Evolutionary conservation across 352 stramenopile genomes (phyloP).

Genomic region (Phytophthora ohioensis): DNA sequence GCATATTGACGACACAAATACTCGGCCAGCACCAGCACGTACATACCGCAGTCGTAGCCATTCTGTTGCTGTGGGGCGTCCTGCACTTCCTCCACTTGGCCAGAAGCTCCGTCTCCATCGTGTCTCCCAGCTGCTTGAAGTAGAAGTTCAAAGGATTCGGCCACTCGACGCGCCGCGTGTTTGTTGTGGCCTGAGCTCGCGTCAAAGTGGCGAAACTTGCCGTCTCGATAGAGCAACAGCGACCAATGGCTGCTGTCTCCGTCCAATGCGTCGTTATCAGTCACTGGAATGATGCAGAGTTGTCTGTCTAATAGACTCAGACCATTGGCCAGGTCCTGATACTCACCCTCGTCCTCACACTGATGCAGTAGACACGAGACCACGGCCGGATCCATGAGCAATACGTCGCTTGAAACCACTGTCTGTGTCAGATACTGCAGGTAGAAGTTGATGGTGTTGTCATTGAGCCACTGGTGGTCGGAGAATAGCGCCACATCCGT

Average conservation of each 20-base stretch:
- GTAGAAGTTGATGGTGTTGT: constrained; percentile 89
- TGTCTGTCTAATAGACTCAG: constrained; percentile 46
- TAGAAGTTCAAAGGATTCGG: constrained; percentile 51
- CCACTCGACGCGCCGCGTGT: constrained; percentile 52
- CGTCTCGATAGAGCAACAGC: constrained; percentile 58
- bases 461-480: constrained; percentile 76
- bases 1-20: constrained; percentile 55
- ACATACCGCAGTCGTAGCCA: constrained; percentile 85
- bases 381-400: constrained; percentile 82
- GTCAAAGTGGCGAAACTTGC: constrained; percentile 73
- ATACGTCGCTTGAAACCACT: constrained; percentile 36
- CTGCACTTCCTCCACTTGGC: constrained; percentile 40
- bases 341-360: constrained; percentile 87
- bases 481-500: constrained; percentile 80
- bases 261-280: constrained; percentile 67
- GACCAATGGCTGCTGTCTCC: constrained; percentile 80
- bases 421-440: constrained; percentile 73
- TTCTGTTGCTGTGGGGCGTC: constrained; percentile 79
- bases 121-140: constrained; percentile 30
- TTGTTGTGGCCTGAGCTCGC: constrained; percentile 75
- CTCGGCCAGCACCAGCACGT: constrained; percentile 74
- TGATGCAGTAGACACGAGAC: constrained; percentile 86
- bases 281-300: constrained; percentile 76
- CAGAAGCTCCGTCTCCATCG: constrained; percentile 14
- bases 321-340: constrained; percentile 59